Evolutionary conservation across 805 yeast species (phyloP), one percentile per base, ranked within the genome.

Genomic region (Wickerhamiella siamensis): DNA sequence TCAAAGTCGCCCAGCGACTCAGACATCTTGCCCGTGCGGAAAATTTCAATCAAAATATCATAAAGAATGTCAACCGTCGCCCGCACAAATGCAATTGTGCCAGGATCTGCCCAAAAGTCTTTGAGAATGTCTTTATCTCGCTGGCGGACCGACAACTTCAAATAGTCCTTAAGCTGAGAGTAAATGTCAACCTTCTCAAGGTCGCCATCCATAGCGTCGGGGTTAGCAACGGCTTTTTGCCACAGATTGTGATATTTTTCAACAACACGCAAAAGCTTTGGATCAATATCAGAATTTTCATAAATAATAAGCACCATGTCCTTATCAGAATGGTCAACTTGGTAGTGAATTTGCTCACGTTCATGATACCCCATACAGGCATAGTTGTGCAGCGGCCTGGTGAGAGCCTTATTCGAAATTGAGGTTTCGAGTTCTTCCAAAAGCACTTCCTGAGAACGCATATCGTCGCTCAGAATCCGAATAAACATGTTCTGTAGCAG

Each of bases 21-120:
- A 47, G 79, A 74, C 44, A 83, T 68, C 43, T 74, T 71, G 3
- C 88, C 82, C 26, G 71, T 68, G 46, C 74, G 73, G 63, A 82
- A 79, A 1, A 83, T 67, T 22, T 68, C 68, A 43, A 82, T 77
- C 56, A 83, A 62, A 1, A 93, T 91, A 47, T 77, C 79, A 55
- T 80, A 82, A 47, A 82, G 75, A 47, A 81, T 64, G 2, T 83
- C 65, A 37, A 91, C 67, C 22, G 84, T 65, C 38, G 82, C 83
- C 49, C 80, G 80, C 43, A 87, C 64, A 33, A 88, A 67, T 31
- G 69, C 69, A n/a, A 86, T 77, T 36, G 93, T 63, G 49, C 81
- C 83, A 0, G 88, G 84, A 51, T 87, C 94, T 36, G 74, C 75
- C 94, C 95, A 83, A 34, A 87, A 56, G 53, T 78, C 77, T 51